Evolutionary conservation across 441 rosid species (phyloP), one percentile per base, ranked within the genome.

Genomic region (Euphorbia schlechtendalii): DNA sequence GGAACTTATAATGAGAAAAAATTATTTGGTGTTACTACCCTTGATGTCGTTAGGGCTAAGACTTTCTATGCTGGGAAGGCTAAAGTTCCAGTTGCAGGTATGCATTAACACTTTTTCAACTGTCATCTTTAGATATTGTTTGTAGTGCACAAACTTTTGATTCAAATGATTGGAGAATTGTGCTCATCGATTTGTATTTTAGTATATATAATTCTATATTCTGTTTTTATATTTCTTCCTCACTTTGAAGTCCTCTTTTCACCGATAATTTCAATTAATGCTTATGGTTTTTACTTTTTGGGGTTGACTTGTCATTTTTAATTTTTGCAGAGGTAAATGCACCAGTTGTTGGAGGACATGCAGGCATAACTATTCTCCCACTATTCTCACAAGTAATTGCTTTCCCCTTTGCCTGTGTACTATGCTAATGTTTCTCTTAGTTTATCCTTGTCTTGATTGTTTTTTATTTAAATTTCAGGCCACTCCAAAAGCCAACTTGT

Each of bases 341-440:
- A 61, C 97, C 99, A 0, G 96, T 93, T 69, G 93, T 87, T 73
- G 99, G 99, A 70, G 99, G 97, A 63, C 96, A 93, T 86, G 99
- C 99, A 15, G 99, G 99, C 27, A 72, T 93, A 65, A 93, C 97
- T 36, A 93, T 93, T 71, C 97, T 93, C 27, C 99, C 99, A 2
- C 85, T 93, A 46, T 88, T 90, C 76, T 81, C 97, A 67, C 93
- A 89, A 73, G 96, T 92, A 62, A 49, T 68, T 21, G 45, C 25
- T 38, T 48, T 14, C 41, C 27, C 61, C 38, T 52, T 13, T 45
- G 1, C 21, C 34, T 1, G 59, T 15, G 21, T n/a, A 8, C 15
- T n/a, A 55, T 28, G 20, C 51, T 46, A 46, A 17, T 46, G 27
- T 27, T 22, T 25, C 18, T 60, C 51, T 10, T 14, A 51, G 11